Evolutionary conservation across 257 asterid genomes (phyloP), one percentile per base, ranked within the genome.

Genomic region (Solanum megistacrolobum): DNA sequence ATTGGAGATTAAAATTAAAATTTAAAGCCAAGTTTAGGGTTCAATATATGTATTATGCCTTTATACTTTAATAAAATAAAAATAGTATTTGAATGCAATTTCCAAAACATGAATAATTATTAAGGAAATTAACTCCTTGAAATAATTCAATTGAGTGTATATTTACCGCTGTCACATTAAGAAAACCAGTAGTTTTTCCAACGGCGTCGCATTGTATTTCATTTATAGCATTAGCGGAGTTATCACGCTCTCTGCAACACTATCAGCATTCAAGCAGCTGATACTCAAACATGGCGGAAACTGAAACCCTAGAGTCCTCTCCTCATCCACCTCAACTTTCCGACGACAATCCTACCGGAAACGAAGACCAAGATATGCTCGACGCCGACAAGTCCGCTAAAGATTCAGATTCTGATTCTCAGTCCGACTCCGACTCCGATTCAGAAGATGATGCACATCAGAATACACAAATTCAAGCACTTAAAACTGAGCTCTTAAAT

Each of bases 381-480:
- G 98, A 92, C 35, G 92, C 92, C 62, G 89, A 62, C 43, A 92
- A 89, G 90, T 93, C 94, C 83, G 85, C 86, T 12, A 88, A 87
- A 43, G 84, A 65, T 83, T 90, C 91, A 16, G 93, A 88, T 69
- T 86, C 88, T 58, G 91, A 84, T 14, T 89, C 93, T 6, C 87
- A 75, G 31, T 92, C 95, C 12, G 93, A 76, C 4, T 88, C 96
- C 10, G 91, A 91, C 21, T 93, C 94, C 18, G 95, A 91, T 23
- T 92, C 94, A 11, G 99, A 95, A 32, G 93, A 92, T 86, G 99
- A 96, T 74, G 93, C 92, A 6, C 93, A 92, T 83, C 92, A 84
- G n/a, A 94, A 92, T 91, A 91, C 92, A 35, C 95, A 95, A 89
- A 87, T 94, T 84, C 95, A 94, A 91, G 89, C 95, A 82, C 93